phyloP scores from a whole-genome alignment of 257 asterid genomes.

The Plantago elongata region DNA sequence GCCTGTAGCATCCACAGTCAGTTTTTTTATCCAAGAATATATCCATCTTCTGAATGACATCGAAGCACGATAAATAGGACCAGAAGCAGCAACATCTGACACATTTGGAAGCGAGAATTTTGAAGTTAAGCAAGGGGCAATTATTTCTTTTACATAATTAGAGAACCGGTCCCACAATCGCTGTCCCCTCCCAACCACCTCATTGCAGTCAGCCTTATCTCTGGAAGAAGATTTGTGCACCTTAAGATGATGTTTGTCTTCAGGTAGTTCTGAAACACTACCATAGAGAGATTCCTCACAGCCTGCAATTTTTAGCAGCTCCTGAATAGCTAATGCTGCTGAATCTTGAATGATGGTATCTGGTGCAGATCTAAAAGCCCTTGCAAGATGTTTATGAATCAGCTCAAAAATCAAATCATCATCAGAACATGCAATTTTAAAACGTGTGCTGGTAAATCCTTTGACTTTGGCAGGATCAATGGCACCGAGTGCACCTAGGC shows the following conservation, averaged over 20 bases:
- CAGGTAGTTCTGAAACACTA: constrained; percentile 39
- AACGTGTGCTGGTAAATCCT: constrained; percentile 63
- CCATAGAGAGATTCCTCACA: constrained; percentile 76
- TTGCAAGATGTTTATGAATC: constrained; percentile 89
- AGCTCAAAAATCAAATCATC: constrained; percentile 93
- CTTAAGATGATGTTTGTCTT: constrained; percentile 32
- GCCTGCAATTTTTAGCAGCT: constrained; percentile 84
- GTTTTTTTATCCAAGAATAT: constrained; percentile 70
- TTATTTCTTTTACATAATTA: constrained; percentile 89
- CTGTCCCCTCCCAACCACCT: constrained; percentile 67
- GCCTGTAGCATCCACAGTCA: constrained; percentile 83
- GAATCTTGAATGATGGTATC: constrained; percentile 85
- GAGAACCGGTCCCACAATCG: constrained; percentile 93
- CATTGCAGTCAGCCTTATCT: constrained; percentile 29
- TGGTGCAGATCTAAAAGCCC: constrained; percentile 96
- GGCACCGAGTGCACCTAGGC: constrained; percentile 97
- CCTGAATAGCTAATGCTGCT: constrained; percentile 96
- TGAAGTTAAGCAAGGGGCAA: constrained; percentile 98
- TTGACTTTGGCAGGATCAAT: constrained; percentile 94
- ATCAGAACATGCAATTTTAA: constrained; percentile 94
- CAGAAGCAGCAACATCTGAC: constrained; percentile 63
- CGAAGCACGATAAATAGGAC: constrained; percentile 80
- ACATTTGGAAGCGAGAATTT: constrained; percentile 62
- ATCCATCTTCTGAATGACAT: constrained; percentile 92
- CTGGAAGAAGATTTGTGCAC: constrained; percentile 35